Evolutionary conservation across 768 basidiomycete species (phyloP), one percentile per base, ranked within the genome.

Genomic region (Austroboletus festivus): DNA sequence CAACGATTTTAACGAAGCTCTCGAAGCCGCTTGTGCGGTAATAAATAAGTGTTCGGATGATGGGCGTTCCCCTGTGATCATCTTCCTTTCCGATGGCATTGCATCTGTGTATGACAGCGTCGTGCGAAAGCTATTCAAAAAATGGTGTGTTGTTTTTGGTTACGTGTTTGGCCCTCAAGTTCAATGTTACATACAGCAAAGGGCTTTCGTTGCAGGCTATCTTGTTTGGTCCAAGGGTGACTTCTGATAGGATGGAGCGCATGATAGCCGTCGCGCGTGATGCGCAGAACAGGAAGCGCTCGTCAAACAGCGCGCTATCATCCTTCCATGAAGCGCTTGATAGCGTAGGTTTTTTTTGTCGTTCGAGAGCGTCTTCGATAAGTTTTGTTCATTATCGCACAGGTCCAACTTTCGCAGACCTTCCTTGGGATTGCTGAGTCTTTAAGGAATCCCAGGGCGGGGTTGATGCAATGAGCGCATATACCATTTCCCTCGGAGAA

Each of bases 71-170:
- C 79, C 81, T 0, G 71, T 81, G 5, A 61, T 82, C 16, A 72
- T 82, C 42, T 83, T 82, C 60, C 67, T 81, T 8, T 82, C 81
- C 2, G 80, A 82, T 49, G 81, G 80, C 0, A 71, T 78, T 54
- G 76, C 74, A 20, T 26, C 38, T 1, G 55, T 75, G 18, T 24
- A 48, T 1, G 71, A 79, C 30, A 12, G 20, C 10, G 52, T 46
- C 0, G 62, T 79, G 18, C 68, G 57, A 38, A 63, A 62, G 16
- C 44, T 80, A 1, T 73, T 76, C 51, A 33, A 33, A 33, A 33
- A 13, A 33, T 33, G 31, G 31, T 33, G 10, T 15, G 31, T 33
- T 15, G 31, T 33, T 7, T 33, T 33, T 33, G 12, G 15, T 33
- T 4, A 28, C 12, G 13, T 15, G 31, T 33, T 33, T 13, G 13